Evolutionary conservation across 768 basidiomycete species (phyloP), one percentile per base, ranked within the genome.

Genomic region (Mycena amicta): DNA sequence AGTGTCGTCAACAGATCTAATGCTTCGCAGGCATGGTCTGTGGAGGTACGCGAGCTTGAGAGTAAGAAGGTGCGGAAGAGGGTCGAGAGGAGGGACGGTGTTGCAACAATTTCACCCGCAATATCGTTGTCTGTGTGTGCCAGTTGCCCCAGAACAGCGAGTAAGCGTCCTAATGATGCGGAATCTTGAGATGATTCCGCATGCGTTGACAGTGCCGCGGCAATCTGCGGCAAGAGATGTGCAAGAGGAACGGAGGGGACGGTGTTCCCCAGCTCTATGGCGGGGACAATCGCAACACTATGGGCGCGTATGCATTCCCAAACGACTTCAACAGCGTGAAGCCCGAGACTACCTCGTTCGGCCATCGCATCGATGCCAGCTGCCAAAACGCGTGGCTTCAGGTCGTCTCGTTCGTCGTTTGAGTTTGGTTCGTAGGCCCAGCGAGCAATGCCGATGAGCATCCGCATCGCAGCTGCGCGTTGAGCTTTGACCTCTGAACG

Each of bases 401-500:
- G 59, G 5, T 82, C 78, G 43, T 74, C 74, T 59, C 20, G 43
- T 6, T 80, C 77, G 52, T 73, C 72, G 3, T 75, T 31, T 18
- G 79, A 60, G 41, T 79, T 76, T n/a, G n/a, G n/a, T n/a, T n/a
- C n/a, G n/a, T n/a, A n/a, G 25, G 73, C 60, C 53, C 71, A 70
- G 22, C 74, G 74, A 4, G 83, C 76, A 49, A 95, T 82, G 28
- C 81, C 80, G 0, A 81, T 79, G 1, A 96, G 72, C 2, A 95
- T 77, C 5, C 84, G 83, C 18, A 96, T 75, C 89, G 95, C 95
- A 0, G 84, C 84, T 4, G 89, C 85, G 30, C 94, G 80, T 68
- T 98, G 95, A 4, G 90, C 88, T 13, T 87, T 85, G 0, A 95
- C 89, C 2, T 87, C 93, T 0, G 92, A 94, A 37, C 92, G 77